Evolutionary conservation across 2,329 filamentous ascomycete genomes (phyloP), one percentile per base, ranked within the genome.

Genomic region (Nemania serpens): DNA sequence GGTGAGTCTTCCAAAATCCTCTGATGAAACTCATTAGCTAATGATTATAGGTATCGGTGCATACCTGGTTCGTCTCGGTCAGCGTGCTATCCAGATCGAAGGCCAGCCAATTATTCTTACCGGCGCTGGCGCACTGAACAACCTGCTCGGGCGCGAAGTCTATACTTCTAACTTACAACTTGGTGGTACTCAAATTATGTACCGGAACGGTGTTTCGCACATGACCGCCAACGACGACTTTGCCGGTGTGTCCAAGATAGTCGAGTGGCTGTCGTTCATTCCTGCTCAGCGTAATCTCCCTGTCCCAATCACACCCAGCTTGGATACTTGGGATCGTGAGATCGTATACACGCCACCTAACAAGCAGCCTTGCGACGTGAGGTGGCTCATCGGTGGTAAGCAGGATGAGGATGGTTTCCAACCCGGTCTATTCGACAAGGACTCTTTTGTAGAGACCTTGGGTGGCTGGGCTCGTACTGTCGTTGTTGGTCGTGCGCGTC

Each of bases 171-270:
- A 99, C 85, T 81, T 99, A 74, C 95, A 99, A 83, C 91, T 99
- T 67, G 95, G 95, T 88, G 95, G 95, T 71, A 99, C 95, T n/a
- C 95, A 99, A 80, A 99, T 99, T 85, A 99, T 99, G 95, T 98
- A 99, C 87, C 93, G 91, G 81, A 99, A 99, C 76, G 95, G 95
- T 87, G 95, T 99, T 43, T 98, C 95, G 20, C 95, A 99, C 82
- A 94, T 98, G 91, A 97, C 94, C 69, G 95, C 95, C 72, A 91
- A 90, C 70, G 94, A 99, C 73, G 95, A 99, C 81, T 98, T 99
- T 71, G 93, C 94, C 73, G 95, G 95, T 86, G 91, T 99, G 20
- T 93, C 91, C 72, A 96, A 96, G 84, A 98, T 99, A 74, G 92
- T 98, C 51, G 90, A 96, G 76, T 99, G 95, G 95, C 87, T 99